These are phyloP conservation scores for Neophaeococcomyces mojaviensis DNA, from an alignment of 2,329 filamentous ascomycete genomes.

Conservation along the genomic window DNA sequence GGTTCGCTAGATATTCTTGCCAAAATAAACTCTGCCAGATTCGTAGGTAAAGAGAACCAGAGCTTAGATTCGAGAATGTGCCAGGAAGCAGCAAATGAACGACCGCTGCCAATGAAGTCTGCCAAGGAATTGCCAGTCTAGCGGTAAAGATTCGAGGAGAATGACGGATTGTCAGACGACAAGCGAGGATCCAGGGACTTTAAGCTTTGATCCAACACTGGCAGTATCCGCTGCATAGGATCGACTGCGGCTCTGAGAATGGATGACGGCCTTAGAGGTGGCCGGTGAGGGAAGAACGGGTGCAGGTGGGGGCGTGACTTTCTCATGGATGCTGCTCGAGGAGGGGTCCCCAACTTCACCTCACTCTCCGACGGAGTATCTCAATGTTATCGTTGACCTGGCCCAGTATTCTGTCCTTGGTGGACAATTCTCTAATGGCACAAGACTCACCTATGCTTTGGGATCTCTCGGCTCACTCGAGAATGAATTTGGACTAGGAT, in stretches of 20 bases:
- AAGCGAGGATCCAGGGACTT: slow-evolving; percentile 1
- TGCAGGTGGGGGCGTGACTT: slow-evolving; percentile 1
- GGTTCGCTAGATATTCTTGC: too few relatives aligned
- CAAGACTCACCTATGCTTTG: too few relatives aligned
- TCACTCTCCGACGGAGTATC: neutral
- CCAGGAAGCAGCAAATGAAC: too few relatives aligned
- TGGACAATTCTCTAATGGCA: too few relatives aligned
- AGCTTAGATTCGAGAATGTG: too few relatives aligned
- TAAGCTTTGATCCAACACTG: slow-evolving; percentile 1
- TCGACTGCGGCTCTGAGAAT: slow-evolving; percentile 4
- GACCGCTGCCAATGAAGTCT: slow-evolving; percentile 6
- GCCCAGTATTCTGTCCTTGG: too few relatives aligned
- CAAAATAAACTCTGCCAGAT: too few relatives aligned
- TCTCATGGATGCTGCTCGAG: neutral
- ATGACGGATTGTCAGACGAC: slow-evolving; percentile 6
- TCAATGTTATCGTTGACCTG: neutral
- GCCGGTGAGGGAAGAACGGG: neutral
- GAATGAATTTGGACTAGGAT: too few relatives aligned
- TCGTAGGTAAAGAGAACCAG: too few relatives aligned
- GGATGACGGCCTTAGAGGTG: neutral
- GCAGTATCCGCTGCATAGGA: slow-evolving; percentile 5
- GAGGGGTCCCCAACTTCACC: slow-evolving; percentile 1
- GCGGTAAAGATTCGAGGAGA: neutral
- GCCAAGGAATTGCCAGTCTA: slow-evolving; percentile 6
- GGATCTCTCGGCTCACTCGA: too few relatives aligned